These are phyloP conservation scores for Dictyostelium purpureum DNA, from an alignment of 78 protist species.

Conservation along the genomic window DNA sequence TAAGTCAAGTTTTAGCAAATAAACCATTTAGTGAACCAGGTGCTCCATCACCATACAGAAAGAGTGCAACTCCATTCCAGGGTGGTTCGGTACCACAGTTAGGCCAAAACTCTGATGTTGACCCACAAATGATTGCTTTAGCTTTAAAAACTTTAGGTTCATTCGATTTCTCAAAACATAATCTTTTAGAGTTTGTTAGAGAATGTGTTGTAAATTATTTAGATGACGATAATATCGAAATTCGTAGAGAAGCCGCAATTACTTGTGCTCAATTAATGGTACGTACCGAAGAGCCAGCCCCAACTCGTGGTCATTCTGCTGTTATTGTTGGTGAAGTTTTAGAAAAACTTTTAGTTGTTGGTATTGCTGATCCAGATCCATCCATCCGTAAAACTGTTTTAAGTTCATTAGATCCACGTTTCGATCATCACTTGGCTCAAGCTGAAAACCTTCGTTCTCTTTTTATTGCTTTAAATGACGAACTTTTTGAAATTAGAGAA, in stretches of 20 bases:
- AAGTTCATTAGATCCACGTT: slow-evolving; percentile 58
- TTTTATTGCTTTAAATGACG: slow-evolving; percentile 90
- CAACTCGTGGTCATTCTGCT: slow-evolving; percentile 74
- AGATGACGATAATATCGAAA: slow-evolving; percentile 79
- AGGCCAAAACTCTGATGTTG: slow-evolving; percentile 24
- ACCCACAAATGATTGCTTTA: slow-evolving; percentile 60
- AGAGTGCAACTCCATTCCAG: slow-evolving; percentile 50
- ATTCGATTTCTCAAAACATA: slow-evolving; percentile 85
- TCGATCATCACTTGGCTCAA: slow-evolving; percentile 89
- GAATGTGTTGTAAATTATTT: slow-evolving; percentile 82
- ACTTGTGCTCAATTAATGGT: slow-evolving; percentile 58
- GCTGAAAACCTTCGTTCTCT: slow-evolving; percentile 87
- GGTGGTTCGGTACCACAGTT: slow-evolving; percentile 18
- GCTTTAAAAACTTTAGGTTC: slow-evolving; percentile 85
- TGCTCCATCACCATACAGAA: slow-evolving; percentile 40
- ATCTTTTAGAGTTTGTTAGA: slow-evolving; percentile 76
- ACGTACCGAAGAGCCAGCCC: slow-evolving; percentile 23
- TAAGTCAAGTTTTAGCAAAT: slow-evolving; percentile 27
- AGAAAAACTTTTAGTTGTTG: slow-evolving; percentile 80
- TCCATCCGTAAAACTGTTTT: slow-evolving; percentile 86
- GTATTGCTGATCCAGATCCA: slow-evolving; percentile 90
- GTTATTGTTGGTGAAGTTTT: slow-evolving; percentile 84
- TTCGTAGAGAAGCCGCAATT: slow-evolving; percentile 62
- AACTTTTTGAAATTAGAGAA: slow-evolving; percentile 87
- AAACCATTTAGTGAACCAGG: slow-evolving; percentile 50